These are phyloP conservation scores for Neurospora sp. DNA, from an alignment of 495 filamentous ascomycete species.

Conservation along the genomic window DNA sequence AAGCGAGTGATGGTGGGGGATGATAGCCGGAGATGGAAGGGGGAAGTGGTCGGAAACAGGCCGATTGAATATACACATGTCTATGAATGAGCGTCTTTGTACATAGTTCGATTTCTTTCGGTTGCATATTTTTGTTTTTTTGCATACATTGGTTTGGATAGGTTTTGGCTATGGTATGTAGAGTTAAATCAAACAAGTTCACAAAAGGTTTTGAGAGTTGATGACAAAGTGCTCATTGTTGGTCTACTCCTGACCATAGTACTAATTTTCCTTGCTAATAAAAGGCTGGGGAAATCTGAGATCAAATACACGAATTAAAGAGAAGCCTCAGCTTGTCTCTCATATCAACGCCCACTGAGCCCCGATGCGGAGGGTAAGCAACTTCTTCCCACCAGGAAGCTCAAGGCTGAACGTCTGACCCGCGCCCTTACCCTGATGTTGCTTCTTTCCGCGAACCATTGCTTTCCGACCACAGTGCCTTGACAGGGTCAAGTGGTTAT, in stretches of 20 bases:
- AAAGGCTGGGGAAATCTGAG: neutral
- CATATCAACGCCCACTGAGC: neutral
- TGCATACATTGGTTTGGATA: neutral
- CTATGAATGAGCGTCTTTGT: neutral
- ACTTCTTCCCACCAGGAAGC: neutral
- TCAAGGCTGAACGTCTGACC: neutral
- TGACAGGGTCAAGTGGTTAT: neutral
- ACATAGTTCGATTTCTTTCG: neutral
- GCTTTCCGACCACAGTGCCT: neutral
- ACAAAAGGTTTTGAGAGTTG: neutral
- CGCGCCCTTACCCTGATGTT: neutral
- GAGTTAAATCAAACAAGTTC: neutral
- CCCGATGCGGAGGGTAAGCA: neutral
- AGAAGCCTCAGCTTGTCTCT: neutral
- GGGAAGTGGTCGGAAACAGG: neutral
- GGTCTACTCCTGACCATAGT: neutral
- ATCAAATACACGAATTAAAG: neutral
- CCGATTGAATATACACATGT: neutral
- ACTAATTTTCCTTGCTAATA: neutral
- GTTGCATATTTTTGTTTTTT: neutral
- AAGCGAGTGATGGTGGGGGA: constrained; percentile 2
- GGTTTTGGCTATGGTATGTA: neutral
- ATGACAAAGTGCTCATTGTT: neutral
- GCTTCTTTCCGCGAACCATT: neutral
- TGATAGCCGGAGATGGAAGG: neutral